These are phyloP conservation scores for Fusarium sp. DNA, from an alignment of 2,329 filamentous ascomycete genomes.

Conservation along the genomic window DNA sequence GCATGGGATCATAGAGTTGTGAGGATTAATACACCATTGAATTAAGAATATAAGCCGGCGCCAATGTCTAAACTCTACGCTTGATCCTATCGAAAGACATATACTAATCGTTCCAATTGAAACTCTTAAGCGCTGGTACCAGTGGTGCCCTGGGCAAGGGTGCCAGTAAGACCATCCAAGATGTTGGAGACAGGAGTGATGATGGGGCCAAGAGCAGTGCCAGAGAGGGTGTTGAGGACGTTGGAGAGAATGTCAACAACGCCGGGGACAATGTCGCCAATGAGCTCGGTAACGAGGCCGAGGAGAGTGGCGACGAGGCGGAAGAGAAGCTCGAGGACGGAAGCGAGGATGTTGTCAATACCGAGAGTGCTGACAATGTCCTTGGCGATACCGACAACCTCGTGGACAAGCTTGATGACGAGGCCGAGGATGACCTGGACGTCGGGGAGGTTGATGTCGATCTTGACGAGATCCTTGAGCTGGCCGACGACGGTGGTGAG, in stretches of 20 bases:
- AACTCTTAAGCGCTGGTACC: not conserved
- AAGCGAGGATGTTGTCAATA: conserved; percentile 13
- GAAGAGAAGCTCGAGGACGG: conserved; percentile 10
- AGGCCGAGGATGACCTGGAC: conserved; percentile 24
- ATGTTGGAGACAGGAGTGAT: conserved; percentile 11
- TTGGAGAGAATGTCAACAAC: conserved; percentile 16
- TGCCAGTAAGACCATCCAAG: conserved; percentile 5
- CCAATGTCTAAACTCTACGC: conserved; percentile 15
- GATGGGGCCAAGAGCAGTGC: conserved; percentile 14
- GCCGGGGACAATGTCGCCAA: conserved; percentile 28
- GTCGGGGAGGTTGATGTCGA: conserved; percentile 12
- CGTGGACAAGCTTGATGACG: conserved; percentile 19
- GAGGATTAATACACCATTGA: conserved; percentile 2
- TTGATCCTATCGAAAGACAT: not conserved
- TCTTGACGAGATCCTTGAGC: conserved; percentile 18
- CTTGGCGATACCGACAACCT: conserved; percentile 15
- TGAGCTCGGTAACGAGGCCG: conserved; percentile 8
- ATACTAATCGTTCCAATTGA: not conserved
- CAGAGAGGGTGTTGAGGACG: conserved; percentile 16
- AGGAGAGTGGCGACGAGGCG: conserved; percentile 19
- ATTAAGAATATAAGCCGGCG: conserved; percentile 14
- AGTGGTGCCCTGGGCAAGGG: conserved; percentile 6
- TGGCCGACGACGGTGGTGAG: conserved; percentile 18
- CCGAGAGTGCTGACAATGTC: conserved; percentile 6
- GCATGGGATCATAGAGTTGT: not conserved